Evolutionary conservation across 257 asterid species (phyloP), one percentile per base, ranked within the genome.

Genomic region (Solanum clarkiae): DNA sequence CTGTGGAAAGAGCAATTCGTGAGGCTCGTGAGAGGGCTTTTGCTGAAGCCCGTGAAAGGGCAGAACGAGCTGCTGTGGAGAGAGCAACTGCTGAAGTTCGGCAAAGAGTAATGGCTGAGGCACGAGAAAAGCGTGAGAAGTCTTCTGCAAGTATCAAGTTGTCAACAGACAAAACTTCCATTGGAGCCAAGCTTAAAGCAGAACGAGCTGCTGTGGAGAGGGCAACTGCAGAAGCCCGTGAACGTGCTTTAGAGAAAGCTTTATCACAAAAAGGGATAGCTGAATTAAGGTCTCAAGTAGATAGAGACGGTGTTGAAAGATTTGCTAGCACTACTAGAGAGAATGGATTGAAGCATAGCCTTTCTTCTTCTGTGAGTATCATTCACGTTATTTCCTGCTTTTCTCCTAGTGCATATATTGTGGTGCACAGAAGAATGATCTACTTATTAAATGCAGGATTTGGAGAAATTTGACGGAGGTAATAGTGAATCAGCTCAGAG

Each of bases 181-280:
- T 83, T 51, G 97, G 91, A 80, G 95, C 98, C 81, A 95, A 95
- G 92, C 95, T 92, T 66, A 92, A 90, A 86, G 94, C 94, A 74
- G 99, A 94, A 90, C 94, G 99, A 86, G 98, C 99, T 86, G 99
- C 99, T 57, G 99, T 96, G 32, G 99, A 96, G 87, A 90, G 98
- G 88, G 99, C 97, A 87, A 93, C 98, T 26, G 90, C 93, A 68
- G 99, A 97, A 91, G 99, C 98, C 81, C 98, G 98, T 86, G 98
- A 89, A 87, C 98, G 99, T 84, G 99, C 98, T 82, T 90, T 93
- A 62, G 94, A 91, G 90, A 97, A 95, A 90, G 98, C 98, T 68
- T 84, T 90, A 91, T 94, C 98, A 65, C 95, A 80, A 84, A 96
- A 96, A 87, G 80, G 86, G 88, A 86, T 84, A 57, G 84, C 87